Evolutionary conservation across 306 rosid species (phyloP).

Genomic region (Cotoneaster glaucophyllus): DNA sequence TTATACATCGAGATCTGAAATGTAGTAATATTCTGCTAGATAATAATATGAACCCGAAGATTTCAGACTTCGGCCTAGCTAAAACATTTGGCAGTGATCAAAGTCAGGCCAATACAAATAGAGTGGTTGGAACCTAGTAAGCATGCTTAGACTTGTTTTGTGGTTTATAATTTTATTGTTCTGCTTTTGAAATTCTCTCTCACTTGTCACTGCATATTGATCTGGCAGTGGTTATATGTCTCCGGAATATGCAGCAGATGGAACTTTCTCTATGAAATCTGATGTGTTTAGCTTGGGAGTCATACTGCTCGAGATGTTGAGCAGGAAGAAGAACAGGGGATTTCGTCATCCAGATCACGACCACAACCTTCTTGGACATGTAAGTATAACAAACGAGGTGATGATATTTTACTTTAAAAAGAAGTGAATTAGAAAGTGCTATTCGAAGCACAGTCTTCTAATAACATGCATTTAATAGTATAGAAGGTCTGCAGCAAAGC

Average conservation of each 20-base stretch:
- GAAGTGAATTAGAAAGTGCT: too few relatives aligned
- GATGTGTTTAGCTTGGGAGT: conserved; percentile 43
- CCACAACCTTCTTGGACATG: conserved; percentile 18
- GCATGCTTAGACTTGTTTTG: neutral
- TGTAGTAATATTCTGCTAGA: conserved; percentile 36
- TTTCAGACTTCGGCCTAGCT: conserved; percentile 42
- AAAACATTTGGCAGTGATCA: conserved; percentile 29
- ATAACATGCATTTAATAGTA: too few relatives aligned
- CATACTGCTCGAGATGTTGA: conserved; percentile 28
- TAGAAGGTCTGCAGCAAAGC: too few relatives aligned
- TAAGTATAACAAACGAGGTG: neutral
- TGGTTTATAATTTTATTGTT: neutral
- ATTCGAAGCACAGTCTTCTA: too few relatives aligned
- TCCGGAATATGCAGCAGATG: conserved; percentile 37
- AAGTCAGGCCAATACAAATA: conserved; percentile 19
- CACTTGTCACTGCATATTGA: neutral
- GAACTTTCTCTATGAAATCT: conserved; percentile 31
- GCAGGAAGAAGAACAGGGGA: conserved; percentile 19
- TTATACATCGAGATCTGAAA: conserved; percentile 37
- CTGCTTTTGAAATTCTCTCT: too few relatives aligned
- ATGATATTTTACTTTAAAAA: too few relatives aligned
- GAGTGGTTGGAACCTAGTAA: conserved; percentile 43
- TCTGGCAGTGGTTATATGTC: conserved; percentile 32
- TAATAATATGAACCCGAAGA: conserved; percentile 26
- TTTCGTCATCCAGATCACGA: neutral